phyloP scores from a whole-genome alignment of 345 rosid species.

The Nephelium lappaceum region DNA sequence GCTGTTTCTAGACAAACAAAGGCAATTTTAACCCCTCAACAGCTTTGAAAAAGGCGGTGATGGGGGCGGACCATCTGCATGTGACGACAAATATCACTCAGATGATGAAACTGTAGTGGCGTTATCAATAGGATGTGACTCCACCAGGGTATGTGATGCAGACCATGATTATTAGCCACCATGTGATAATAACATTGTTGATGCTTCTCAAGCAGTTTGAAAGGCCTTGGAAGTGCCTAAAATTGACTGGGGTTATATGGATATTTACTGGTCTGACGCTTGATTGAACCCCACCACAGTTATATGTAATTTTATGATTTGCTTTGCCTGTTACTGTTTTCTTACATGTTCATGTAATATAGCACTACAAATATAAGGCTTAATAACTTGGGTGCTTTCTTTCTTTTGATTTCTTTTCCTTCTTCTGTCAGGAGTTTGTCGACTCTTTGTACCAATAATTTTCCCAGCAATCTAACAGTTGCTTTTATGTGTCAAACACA shows the following conservation, averaged over 20 bases:
- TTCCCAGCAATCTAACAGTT: too few relatives aligned
- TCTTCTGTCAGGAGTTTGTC: too few relatives aligned
- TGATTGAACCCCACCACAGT: not conserved
- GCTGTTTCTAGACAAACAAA: constrained; percentile 18
- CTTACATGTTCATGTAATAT: too few relatives aligned
- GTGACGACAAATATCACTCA: constrained; percentile 21
- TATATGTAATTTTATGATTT: too few relatives aligned
- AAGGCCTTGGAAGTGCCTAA: constrained; percentile 33
- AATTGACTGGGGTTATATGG: constrained; percentile 26
- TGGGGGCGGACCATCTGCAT: constrained; percentile 29
- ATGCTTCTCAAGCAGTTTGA: constrained; percentile 40
- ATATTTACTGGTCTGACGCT: constrained; percentile 39
- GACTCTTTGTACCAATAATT: too few relatives aligned
- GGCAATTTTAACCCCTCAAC: constrained; percentile 29
- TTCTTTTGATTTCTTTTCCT: too few relatives aligned
- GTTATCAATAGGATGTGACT: constrained; percentile 37
- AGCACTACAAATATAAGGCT: too few relatives aligned
- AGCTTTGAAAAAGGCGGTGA: constrained; percentile 27
- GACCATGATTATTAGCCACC: constrained; percentile 35
- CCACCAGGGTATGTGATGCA: constrained; percentile 24
- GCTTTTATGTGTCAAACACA: too few relatives aligned
- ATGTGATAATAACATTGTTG: constrained; percentile 27
- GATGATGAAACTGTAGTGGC: constrained; percentile 23
- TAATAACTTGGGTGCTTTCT: too few relatives aligned
- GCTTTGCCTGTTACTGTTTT: too few relatives aligned